phyloP scores from a whole-genome alignment of 176 grass and related monocot species.

The Thinopyrum elongatum region DNA sequence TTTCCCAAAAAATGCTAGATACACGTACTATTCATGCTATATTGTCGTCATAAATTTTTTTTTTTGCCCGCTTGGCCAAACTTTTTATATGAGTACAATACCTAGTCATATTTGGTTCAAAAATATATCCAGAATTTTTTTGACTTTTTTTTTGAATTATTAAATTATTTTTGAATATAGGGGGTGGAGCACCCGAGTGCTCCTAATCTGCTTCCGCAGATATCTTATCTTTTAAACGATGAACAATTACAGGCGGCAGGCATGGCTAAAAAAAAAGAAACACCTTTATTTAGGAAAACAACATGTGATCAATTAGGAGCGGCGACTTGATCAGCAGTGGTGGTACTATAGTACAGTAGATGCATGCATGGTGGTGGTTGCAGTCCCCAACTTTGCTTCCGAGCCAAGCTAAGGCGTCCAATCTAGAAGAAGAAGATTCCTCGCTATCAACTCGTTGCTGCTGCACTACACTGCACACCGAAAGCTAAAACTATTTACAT shows the following conservation, averaged over 20 bases:
- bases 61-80: too few species aligned
- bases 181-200: too few species aligned
- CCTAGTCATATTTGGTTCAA: too few species aligned
- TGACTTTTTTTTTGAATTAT: too few species aligned
- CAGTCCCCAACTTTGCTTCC: conserved; percentile 41
- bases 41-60: too few species aligned
- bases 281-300: conserved; percentile 12
- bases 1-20: too few species aligned
- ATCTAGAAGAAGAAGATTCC: conserved; percentile 28
- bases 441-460: conserved; percentile 15
- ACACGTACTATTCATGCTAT: too few species aligned
- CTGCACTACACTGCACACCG: not conserved
- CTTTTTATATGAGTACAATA: too few species aligned
- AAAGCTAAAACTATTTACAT: conserved; percentile 28
- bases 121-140: too few species aligned
- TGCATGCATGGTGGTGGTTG: conserved; percentile 13
- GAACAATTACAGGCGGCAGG: not conserved
- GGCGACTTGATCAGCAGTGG: not conserved
- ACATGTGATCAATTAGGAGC: conserved; percentile 18
- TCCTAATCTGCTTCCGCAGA: too few species aligned
- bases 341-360: not conserved
- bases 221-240: not conserved
- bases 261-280: not conserved
- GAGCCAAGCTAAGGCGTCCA: conserved; percentile 34
- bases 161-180: too few species aligned